Conservation (phyloP, 2,329 filamentous ascomycete species). For the Pseudogymnoascus sp. region DNA sequence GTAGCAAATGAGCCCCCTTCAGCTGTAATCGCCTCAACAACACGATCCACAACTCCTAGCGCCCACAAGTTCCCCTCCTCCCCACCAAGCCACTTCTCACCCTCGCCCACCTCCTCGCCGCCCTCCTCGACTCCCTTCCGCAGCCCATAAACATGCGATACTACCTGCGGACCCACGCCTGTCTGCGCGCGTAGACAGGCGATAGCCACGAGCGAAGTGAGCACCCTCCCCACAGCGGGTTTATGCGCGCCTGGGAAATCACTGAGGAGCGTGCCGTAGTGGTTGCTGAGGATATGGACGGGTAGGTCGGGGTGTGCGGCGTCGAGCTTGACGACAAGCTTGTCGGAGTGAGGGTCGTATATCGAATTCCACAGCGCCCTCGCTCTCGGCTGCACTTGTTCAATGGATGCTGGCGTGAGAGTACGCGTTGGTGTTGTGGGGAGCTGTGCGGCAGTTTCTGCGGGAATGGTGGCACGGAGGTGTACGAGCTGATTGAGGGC, state of each 20-base stretch:
- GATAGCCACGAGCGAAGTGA: constrained; percentile 67
- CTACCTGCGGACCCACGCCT: constrained; percentile 73
- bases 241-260: constrained; percentile 39
- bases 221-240: constrained; percentile 54
- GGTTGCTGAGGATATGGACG: constrained; percentile 65
- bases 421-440: constrained; percentile 48
- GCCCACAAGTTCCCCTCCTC: constrained; percentile 61
- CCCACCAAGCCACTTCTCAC: constrained; percentile 51
- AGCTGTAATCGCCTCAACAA: constrained; percentile 43
- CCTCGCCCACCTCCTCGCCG: constrained; percentile 40
- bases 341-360: constrained; percentile 65
- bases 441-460: constrained; percentile 41
- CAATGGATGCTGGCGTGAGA: constrained; percentile 45
- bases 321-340: constrained; percentile 62
- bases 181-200: constrained; percentile 70
- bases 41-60: constrained; percentile 50
- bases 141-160: constrained; percentile 76
- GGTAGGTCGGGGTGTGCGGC: constrained; percentile 75
- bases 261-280: constrained; percentile 67
- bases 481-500: constrained; percentile 65
- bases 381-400: constrained; percentile 49
- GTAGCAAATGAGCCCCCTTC: constrained; percentile 41
- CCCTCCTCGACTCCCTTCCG: constrained; percentile 68
- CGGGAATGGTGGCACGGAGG: constrained; percentile 54
- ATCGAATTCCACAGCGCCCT: constrained; percentile 65